Conservation (phyloP, 169 alveolate genomes). For the Plasmodium berghei region DNA sequence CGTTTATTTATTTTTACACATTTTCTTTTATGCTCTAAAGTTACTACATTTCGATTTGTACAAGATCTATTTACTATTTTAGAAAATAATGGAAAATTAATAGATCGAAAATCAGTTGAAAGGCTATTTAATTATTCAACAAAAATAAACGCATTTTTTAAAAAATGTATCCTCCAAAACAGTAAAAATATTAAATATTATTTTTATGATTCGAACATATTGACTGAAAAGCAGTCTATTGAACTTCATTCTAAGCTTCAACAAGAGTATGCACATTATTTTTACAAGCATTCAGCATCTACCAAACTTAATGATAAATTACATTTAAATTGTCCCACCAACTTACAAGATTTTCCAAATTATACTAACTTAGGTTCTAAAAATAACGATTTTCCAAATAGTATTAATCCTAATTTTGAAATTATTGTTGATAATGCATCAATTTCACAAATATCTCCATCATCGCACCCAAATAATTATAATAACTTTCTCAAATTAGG, state of each 20-base stretch:
- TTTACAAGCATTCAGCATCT: conserved; percentile 9
- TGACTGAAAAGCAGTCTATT: conserved; percentile 51
- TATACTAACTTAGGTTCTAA: too few species aligned
- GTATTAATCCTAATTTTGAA: too few species aligned
- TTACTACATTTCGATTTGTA: conserved; percentile 51
- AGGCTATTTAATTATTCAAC: conserved; percentile 54
- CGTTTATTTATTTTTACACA: conserved; percentile 62
- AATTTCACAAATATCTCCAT: too few species aligned
- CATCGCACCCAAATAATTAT: too few species aligned
- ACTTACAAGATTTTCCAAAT: too few species aligned
- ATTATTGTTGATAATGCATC: too few species aligned
- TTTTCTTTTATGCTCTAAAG: conserved; percentile 62
- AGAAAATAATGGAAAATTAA: conserved; percentile 50
- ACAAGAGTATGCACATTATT: conserved; percentile 34
- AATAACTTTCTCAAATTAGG: too few species aligned
- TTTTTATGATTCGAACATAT: conserved; percentile 53
- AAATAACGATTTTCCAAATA: too few species aligned
- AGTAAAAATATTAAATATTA: conserved; percentile 56
- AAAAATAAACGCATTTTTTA: conserved; percentile 57
- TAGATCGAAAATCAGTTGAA: conserved; percentile 68
- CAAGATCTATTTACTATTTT: conserved; percentile 58
- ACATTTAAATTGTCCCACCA: too few species aligned
- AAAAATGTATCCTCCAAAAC: conserved; percentile 28
- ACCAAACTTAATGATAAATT: too few species aligned
- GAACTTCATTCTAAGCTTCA: conserved; percentile 51